Percentiles rank a stretch among this genome's conserved stretches.
phyloP scores from a whole-genome alignment of 1,284 basidiomycete species.

The Cryptococcus neoformans region DNA sequence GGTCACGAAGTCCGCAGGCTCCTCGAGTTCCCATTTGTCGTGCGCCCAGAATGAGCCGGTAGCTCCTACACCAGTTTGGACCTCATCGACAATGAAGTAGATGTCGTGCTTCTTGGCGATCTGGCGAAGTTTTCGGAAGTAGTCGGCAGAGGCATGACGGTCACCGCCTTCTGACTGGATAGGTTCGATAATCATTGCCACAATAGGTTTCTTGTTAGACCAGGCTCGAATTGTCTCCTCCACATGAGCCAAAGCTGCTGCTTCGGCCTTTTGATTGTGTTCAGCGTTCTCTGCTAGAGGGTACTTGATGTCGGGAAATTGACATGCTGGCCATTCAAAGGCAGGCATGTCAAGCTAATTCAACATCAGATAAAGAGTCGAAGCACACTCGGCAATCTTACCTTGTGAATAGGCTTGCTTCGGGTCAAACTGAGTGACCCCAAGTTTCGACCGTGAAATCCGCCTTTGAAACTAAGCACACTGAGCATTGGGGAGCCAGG shows the following conservation, averaged over 20 bases:
- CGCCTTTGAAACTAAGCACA: no score
- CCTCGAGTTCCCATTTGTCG: conserved; percentile 54
- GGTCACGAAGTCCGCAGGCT: conserved; percentile 55
- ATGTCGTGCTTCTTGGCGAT: conserved; percentile 54
- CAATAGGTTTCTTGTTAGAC: conserved; percentile 51
- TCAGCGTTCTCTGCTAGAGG: conserved; percentile 52
- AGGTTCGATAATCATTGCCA: conserved; percentile 58
- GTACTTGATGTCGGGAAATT: conserved; percentile 56
- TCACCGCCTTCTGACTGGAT: conserved; percentile 58
- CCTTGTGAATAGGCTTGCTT: conserved; percentile 55
- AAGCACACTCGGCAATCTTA: conserved; percentile 1
- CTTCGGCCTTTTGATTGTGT: conserved; percentile 3
- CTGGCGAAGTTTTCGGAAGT: conserved; percentile 54
- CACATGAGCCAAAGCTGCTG: conserved; percentile 41
- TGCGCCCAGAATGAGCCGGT: conserved; percentile 59
- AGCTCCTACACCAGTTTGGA: conserved; percentile 57
- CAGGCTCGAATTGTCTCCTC: conserved; percentile 41
- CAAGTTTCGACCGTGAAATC: no score
- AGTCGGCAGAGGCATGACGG: conserved; percentile 55
- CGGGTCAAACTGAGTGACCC: no score
- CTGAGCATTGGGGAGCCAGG: no score
- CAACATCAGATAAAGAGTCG: background rate
- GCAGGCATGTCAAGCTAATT: conserved; percentile 54
- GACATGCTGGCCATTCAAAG: conserved; percentile 56
- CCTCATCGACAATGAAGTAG: conserved; percentile 55